These are phyloP conservation scores for Magnaporthiopsis rhizophila DNA, from an alignment of 2,329 filamentous ascomycete genomes.

Conservation along the genomic window DNA sequence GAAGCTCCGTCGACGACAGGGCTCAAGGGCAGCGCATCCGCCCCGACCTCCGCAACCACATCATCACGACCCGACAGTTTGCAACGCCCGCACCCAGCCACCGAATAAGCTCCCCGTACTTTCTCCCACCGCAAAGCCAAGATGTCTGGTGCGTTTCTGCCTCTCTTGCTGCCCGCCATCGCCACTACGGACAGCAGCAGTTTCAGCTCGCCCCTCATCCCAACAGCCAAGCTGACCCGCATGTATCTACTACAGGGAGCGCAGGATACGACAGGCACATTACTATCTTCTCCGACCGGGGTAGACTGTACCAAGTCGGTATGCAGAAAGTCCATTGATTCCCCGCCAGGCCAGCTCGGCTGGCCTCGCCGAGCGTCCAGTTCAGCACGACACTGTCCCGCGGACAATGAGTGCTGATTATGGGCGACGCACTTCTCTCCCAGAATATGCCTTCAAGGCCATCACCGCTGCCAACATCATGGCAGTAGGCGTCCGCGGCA, in stretches of 20 bases:
- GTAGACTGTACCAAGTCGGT: constrained; percentile 99
- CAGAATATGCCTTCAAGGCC: constrained; percentile 99
- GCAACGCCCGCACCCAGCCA: constrained; percentile 1
- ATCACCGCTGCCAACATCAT: constrained; percentile 99
- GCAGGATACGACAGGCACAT: constrained; percentile 98
- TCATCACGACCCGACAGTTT: constrained; percentile 5
- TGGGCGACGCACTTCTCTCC: constrained; percentile 11
- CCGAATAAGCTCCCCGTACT: background rate
- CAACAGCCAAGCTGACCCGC: constrained; percentile 6
- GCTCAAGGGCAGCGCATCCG: constrained; percentile 15
- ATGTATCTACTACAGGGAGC: constrained; percentile 45
- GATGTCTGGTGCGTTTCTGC: constrained; percentile 42
- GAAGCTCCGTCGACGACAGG: constrained; percentile 16
- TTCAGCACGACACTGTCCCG: background rate
- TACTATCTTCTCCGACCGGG: constrained; percentile 99
- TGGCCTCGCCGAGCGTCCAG: background rate
- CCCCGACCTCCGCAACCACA: constrained; percentile 4
- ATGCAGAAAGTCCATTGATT: constrained; percentile 32
- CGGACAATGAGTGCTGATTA: constrained; percentile 17
- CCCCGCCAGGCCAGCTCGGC: constrained; percentile 5
- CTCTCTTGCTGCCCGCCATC: constrained; percentile 3
- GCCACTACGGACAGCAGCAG: background rate
- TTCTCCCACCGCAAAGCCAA: constrained; percentile 18
- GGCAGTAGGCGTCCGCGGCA: constrained; percentile 89
- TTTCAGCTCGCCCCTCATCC: background rate